These are phyloP conservation scores for Cubamyces sp. DNA, from an alignment of 768 basidiomycete species.

Conservation along the genomic window DNA sequence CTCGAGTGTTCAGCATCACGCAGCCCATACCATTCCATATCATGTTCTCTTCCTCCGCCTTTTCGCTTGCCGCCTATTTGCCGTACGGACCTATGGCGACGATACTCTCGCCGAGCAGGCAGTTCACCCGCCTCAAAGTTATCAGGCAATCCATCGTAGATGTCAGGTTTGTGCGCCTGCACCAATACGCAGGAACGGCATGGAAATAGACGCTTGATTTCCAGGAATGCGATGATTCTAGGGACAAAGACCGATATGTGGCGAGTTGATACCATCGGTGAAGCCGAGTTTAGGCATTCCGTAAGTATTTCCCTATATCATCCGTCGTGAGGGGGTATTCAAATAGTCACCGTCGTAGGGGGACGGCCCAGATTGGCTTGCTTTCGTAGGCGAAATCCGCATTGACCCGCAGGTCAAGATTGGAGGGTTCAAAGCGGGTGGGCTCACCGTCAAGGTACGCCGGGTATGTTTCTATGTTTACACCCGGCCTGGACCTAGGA, in stretches of 20 bases:
- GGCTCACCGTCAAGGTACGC: conserved; percentile 63
- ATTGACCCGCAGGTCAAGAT: conserved; percentile 52
- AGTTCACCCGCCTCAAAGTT: conserved; percentile 57
- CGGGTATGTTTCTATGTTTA: neutral
- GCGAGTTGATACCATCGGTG: conserved; percentile 65
- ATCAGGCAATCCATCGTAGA: conserved; percentile 73
- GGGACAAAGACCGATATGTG: conserved; percentile 74
- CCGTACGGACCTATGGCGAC: conserved; percentile 56
- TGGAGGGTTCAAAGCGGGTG: conserved; percentile 68
- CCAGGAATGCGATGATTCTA: conserved; percentile 49
- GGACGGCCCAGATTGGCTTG: conserved; percentile 64
- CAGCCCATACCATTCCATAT: conserved; percentile 72
- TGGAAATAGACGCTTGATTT: neutral
- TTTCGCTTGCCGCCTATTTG: conserved; percentile 62
- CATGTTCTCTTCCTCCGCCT: conserved; percentile 56
- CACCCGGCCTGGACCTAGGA: too few relatives aligned
- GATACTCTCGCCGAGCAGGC: conserved; percentile 28
- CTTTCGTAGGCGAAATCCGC: conserved; percentile 66
- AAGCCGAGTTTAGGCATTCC: conserved; percentile 59
- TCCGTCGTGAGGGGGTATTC: too few relatives aligned
- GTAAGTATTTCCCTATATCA: conserved; percentile 41
- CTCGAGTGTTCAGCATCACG: conserved; percentile 59
- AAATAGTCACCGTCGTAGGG: conserved; percentile 43
- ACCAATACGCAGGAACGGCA: too few relatives aligned
- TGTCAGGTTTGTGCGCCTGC: conserved; percentile 46